A percentile compares a stretch with the other conserved stretches of the same genome.
phyloP scores from a whole-genome alignment of 2,329 filamentous ascomycete genomes.

The Grosmannia serpens region DNA sequence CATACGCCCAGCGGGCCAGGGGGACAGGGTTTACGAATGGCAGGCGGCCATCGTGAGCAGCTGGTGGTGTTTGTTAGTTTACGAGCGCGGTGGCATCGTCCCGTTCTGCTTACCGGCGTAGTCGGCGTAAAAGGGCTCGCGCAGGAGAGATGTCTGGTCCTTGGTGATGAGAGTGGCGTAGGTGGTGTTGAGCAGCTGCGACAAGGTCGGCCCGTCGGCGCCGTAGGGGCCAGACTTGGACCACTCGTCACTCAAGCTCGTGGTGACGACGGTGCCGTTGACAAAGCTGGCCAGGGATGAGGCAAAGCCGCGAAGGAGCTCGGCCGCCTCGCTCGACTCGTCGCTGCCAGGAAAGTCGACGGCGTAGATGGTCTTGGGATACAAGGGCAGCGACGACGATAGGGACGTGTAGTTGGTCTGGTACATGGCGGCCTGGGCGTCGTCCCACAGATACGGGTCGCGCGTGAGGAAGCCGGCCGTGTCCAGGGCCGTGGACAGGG shows the following conservation, averaged over 20 bases:
- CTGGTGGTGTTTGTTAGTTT: neutral
- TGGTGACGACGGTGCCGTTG: conserved; percentile 10
- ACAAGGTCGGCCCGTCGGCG: conserved; percentile 10
- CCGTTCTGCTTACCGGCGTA: conserved; percentile 18
- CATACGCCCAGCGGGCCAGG: conserved; percentile 23
- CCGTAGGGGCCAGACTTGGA: conserved; percentile 13
- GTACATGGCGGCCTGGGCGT: conserved; percentile 21
- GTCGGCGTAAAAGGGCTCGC: conserved; percentile 27
- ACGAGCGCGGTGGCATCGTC: neutral
- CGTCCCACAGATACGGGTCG: conserved; percentile 23
- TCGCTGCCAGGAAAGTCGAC: conserved; percentile 16
- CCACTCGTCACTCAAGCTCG: conserved; percentile 18
- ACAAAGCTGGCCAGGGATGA: conserved; percentile 18
- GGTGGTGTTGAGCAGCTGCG: conserved; percentile 19
- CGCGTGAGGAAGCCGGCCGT: conserved; percentile 31
- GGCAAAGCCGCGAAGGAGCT: conserved; percentile 18
- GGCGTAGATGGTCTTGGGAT: conserved; percentile 21
- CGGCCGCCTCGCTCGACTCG: conserved; percentile 8
- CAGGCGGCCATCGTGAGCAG: conserved; percentile 20
- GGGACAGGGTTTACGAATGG: conserved; percentile 26
- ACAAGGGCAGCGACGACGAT: conserved; percentile 8
- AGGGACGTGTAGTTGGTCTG: conserved; percentile 22
- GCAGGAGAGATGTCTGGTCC: conserved; percentile 24
- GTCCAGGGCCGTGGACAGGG: conserved; percentile 29
- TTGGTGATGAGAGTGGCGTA: conserved; percentile 26